Percentiles rank a stretch among this genome's conserved stretches.
Evolutionary conservation across 2,329 filamentous ascomycete genomes (phyloP).

Genomic region (Berkeleyomyces rouxiae): DNA sequence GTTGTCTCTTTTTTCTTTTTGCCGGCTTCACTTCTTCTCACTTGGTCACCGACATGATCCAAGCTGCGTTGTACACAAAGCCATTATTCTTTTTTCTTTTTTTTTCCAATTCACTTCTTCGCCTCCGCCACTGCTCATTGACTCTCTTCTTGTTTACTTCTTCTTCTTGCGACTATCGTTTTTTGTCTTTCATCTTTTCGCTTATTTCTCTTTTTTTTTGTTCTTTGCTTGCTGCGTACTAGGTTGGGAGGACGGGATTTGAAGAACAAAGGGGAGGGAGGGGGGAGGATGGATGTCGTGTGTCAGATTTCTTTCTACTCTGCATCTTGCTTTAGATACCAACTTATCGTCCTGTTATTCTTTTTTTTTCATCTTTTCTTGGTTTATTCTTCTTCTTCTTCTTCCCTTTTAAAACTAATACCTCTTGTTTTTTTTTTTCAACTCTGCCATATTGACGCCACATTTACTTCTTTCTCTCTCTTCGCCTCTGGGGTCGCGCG

Average conservation of each 20-base stretch:
- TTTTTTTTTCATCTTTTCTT: neutral
- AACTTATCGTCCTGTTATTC: slow-evolving; percentile 6
- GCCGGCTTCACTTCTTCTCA: neutral
- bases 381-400: neutral
- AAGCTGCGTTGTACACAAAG: no score
- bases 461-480: neutral
- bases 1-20: neutral
- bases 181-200: neutral
- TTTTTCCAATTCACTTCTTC: neutral
- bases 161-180: neutral
- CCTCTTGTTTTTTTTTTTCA: neutral
- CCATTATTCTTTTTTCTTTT: neutral
- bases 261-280: neutral
- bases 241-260: neutral
- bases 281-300: neutral
- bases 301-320: neutral
- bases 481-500: neutral
- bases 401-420: neutral
- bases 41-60: neutral
- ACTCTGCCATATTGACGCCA: no score
- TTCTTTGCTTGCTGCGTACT: neutral
- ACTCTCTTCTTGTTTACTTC: neutral
- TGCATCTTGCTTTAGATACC: slow-evolving; percentile 11
- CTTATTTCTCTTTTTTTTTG: neutral
- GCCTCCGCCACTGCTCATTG: neutral